Conservation (phyloP, 495 filamentous ascomycete species). For the Zalerion maritima region DNA sequence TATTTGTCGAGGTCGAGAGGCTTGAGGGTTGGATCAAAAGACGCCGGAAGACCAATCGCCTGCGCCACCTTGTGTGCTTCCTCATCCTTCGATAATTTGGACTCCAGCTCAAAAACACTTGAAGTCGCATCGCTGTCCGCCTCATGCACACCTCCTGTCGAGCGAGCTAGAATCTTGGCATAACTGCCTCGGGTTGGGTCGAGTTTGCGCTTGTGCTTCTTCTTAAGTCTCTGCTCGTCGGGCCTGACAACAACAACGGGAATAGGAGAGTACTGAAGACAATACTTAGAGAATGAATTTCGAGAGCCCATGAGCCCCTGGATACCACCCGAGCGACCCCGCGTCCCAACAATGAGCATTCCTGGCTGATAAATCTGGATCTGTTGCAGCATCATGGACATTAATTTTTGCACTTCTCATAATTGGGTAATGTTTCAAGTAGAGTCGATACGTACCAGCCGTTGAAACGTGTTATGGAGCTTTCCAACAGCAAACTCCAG, state of each 20-base stretch:
- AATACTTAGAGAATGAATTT: constrained; percentile 92
- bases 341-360: constrained; percentile 88
- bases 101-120: constrained; percentile 32
- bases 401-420: not conserved
- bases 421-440: not conserved
- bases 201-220: constrained; percentile 72
- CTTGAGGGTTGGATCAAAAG: constrained; percentile 40
- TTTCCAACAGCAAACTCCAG: constrained; percentile 88
- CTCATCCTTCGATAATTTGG: constrained; percentile 34
- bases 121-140: constrained; percentile 28
- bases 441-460: constrained; percentile 50
- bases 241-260: constrained; percentile 95
- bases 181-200: constrained; percentile 72
- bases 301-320: constrained; percentile 69
- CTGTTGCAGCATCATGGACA: constrained; percentile 27
- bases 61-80: constrained; percentile 59
- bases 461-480: constrained; percentile 81
- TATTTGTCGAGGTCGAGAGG: constrained; percentile 27
- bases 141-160: constrained; percentile 39
- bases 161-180: constrained; percentile 61
- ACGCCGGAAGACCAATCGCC: constrained; percentile 49
- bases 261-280: constrained; percentile 86
- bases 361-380: constrained; percentile 90
- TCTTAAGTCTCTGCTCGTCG: constrained; percentile 77
- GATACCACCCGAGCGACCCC: constrained; percentile 74